Evolutionary conservation across 345 rosid species (phyloP), one percentile per base, ranked within the genome.

Genomic region (Ricinus communis): DNA sequence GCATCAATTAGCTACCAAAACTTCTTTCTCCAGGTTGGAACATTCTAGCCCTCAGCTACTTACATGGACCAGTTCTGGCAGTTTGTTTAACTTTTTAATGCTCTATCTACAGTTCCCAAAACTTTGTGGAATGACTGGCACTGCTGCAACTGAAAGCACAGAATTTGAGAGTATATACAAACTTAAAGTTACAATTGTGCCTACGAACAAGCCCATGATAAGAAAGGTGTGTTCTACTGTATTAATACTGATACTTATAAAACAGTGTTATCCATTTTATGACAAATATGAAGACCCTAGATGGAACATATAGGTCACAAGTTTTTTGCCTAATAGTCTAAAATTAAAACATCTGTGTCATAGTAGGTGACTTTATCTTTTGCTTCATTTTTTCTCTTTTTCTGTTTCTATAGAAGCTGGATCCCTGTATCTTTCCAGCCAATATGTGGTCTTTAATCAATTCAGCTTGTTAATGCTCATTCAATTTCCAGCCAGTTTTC

Each of bases 41-140:
- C 63, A 68, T 61, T 73, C 33, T 24, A 30, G 81, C 67, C 66
- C 65, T 69, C 52, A 28, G 47, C 24, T 73, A 21, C 51, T 64
- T 73, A 30, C 62, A 64, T 69, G 65, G 49, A 65, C 40, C 65
- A 56, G 28, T 57, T 76, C 21, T 61, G 31, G 50, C 25, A 62
- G 36, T 63, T 36, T 16, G 28, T 71, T 74, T 33, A 56, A 21
- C 67, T 62, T 71, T 63, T 38, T 53, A 49, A 66, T 55, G 71
- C 80, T 47, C 56, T n/a, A 59, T 49, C 36, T 73, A 21, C 86
- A 94, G 98, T 94, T 91, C 72, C 97, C 97, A 25, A 94, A 87
- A 87, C 97, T 91, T 73, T 94, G 98, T 69, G 98, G 97, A 66
- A 94, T 94, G 98, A 94, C 98, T 80, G 98, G 98, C 54, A 94